Evolutionary conservation across 2,329 filamentous ascomycete genomes (phyloP).

Genomic region (Lasiodiplodia gonubiensis): DNA sequence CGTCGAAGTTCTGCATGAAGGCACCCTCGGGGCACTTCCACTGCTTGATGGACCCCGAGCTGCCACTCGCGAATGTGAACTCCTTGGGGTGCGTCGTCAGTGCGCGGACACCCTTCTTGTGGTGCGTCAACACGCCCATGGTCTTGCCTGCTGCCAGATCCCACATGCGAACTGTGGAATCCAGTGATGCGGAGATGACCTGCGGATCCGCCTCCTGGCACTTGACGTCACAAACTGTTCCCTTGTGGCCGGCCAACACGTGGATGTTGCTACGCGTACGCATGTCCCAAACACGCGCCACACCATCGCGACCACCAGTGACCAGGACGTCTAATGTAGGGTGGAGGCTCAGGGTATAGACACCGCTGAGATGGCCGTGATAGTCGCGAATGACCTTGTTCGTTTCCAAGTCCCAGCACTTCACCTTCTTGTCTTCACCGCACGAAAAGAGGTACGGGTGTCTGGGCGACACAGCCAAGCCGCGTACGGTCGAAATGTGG

Average conservation of each 20-base stretch:
- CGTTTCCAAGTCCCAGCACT: slow-evolving; percentile 99
- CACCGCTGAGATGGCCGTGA: slow-evolving; percentile 93
- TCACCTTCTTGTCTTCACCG: slow-evolving; percentile 99
- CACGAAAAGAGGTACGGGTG: slow-evolving; percentile 98
- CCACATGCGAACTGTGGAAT: slow-evolving; percentile 90
- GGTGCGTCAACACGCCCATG: slow-evolving; percentile 94
- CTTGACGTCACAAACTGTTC: slow-evolving; percentile 84
- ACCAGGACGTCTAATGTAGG: slow-evolving; percentile 93
- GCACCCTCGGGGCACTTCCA: slow-evolving; percentile 98
- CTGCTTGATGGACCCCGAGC: slow-evolving; percentile 94
- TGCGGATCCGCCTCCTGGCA: slow-evolving; percentile 97
- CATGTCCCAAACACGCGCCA: slow-evolving; percentile 98
- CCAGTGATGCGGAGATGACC: slow-evolving; percentile 90
- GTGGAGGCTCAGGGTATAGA: slow-evolving; percentile 92
- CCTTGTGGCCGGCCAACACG: slow-evolving; percentile 87
- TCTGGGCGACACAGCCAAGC: slow-evolving; percentile 86
- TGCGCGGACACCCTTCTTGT: slow-evolving; percentile 94
- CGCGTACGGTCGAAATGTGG: slow-evolving; percentile 91
- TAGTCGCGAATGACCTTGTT: slow-evolving; percentile 99
- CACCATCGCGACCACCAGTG: slow-evolving; percentile 92
- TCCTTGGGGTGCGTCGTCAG: slow-evolving; percentile 86
- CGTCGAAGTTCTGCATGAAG: slow-evolving; percentile 99
- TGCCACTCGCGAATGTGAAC: slow-evolving; percentile 94
- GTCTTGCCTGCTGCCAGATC: slow-evolving; percentile 95
- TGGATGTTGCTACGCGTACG: slow-evolving; percentile 94